Base-by-base conservation (phyloP, 2,329 filamentous ascomycete genomes). In the Bipolaris oryzae region DNA sequence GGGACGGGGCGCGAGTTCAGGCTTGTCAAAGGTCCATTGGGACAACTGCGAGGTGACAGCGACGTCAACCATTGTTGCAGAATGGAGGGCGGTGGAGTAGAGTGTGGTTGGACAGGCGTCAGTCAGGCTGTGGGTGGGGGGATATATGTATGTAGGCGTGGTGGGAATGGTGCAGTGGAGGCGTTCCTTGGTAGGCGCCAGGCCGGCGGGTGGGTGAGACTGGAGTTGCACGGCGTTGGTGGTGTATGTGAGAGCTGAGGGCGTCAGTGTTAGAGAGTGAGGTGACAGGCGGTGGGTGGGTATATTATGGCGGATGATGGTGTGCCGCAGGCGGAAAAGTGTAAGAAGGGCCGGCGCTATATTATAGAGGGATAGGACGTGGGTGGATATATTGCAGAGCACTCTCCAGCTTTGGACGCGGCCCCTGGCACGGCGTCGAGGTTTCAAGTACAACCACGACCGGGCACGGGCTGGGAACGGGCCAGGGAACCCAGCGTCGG, bases 1-100 rank as follows among this genome's bases (percentile, higher is more conserved):
- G 7, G 70, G 61, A 44, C 65, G 72, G 18, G 62, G 62, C 7
- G 59, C 46, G 7, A 67, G 46, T 39, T 65, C 52, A 28, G 72
- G 60, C 57, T 77, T 76, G 18, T 70, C 70, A 59, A 76, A 74
- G 42, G 71, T 58, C 75, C 75, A 77, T 60, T 74, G 74, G 60
- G 72, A 70, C 50, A 76, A 68, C 62, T 76, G 73, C 33, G 71
- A 60, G 43, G 72, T 64, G 15, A 70, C 71, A 18, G 64, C 61
- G 46, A 73, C 59, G 69, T 69, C 63, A 62, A 63, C 70, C 73
- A 74, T 74, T 58, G 38, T 69, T 50, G 54, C 61, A 28, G 25
- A 28, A 3, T 28, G 25, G 57, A 59, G 16, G 61, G 50, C 43
- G 53, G 48, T 41, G 53, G 48, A 56, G 50, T 43, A 50, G 48